Conservation (phyloP, 31 red algal species). For the Bonnemaisonia californica region DNA sequence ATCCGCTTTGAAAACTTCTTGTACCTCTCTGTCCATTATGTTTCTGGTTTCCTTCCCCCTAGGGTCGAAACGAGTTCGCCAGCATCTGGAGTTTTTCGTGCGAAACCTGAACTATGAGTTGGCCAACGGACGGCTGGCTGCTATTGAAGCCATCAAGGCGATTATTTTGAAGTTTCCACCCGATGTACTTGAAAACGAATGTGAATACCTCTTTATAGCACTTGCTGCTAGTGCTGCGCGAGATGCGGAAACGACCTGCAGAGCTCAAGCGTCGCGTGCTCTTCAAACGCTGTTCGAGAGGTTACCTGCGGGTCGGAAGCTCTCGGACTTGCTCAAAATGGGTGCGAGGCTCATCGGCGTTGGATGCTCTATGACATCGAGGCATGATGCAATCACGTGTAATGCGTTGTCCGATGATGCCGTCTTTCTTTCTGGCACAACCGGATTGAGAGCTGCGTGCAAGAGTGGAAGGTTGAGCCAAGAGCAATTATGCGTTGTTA, state of each 20-base stretch:
- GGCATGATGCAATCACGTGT: not conserved
- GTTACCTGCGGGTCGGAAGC: conserved; percentile 37
- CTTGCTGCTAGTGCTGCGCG: conserved; percentile 51
- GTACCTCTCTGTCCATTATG: conserved; percentile 39
- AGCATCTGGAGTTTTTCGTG: conserved; percentile 83
- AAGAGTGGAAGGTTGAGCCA: conserved; percentile 39
- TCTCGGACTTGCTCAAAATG: conserved; percentile 57
- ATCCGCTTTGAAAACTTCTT: conserved; percentile 40
- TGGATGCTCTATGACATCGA: not conserved
- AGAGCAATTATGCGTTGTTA: conserved; percentile 32
- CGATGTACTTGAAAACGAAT: conserved; percentile 37
- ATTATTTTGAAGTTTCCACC: conserved; percentile 55
- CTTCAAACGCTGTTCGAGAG: conserved; percentile 67
- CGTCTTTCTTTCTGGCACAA: conserved; percentile 37
- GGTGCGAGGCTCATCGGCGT: conserved; percentile 39
- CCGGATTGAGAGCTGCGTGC: conserved; percentile 40
- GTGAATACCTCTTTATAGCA: conserved; percentile 81
- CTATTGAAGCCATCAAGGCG: conserved; percentile 46
- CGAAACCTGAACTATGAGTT: conserved; percentile 80
- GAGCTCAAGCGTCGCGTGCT: conserved; percentile 49
- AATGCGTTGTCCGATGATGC: conserved; percentile 8
- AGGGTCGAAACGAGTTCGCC: conserved; percentile 46
- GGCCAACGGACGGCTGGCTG: conserved; percentile 59
- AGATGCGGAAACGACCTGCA: conserved; percentile 55
- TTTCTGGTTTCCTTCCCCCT: conserved; percentile 77